phyloP scores from a whole-genome alignment of 768 basidiomycete species.

The Suillus discolor region DNA sequence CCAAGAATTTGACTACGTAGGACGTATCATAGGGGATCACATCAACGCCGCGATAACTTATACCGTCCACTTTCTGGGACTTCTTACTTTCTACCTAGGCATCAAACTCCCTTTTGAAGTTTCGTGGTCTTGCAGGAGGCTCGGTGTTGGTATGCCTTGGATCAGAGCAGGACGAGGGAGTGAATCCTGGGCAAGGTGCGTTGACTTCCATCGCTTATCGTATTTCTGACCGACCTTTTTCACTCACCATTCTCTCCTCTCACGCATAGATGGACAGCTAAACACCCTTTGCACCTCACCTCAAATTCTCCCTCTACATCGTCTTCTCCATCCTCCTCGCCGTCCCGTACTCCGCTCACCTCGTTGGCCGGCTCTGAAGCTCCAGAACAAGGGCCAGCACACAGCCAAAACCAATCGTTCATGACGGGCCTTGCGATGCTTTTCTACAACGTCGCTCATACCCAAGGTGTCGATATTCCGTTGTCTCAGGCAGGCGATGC shows the following conservation, averaged over 20 bases:
- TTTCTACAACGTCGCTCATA: slow-evolving; percentile 76
- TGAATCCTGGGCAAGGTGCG: slow-evolving; percentile 70
- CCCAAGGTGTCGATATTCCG: slow-evolving; percentile 73
- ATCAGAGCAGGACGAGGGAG: slow-evolving; percentile 70
- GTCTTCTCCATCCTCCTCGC: slow-evolving; percentile 23
- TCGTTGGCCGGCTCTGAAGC: slow-evolving; percentile 30
- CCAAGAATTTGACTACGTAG: background rate
- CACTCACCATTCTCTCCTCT: background rate
- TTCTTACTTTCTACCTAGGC: slow-evolving; percentile 72
- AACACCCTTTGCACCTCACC: slow-evolving; percentile 68
- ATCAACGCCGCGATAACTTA: slow-evolving; percentile 88
- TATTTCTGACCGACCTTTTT: slow-evolving; percentile 6
- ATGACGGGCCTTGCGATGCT: slow-evolving; percentile 85
- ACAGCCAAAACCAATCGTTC: slow-evolving; percentile 51
- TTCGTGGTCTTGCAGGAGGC: slow-evolving; percentile 65
- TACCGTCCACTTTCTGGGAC: slow-evolving; percentile 68
- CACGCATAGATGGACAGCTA: slow-evolving; percentile 58
- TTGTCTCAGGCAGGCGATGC: slow-evolving; percentile 79
- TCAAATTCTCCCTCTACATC: slow-evolving; percentile 37
- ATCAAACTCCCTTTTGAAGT: slow-evolving; percentile 83
- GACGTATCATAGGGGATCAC: slow-evolving; percentile 59
- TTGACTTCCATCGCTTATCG: slow-evolving; percentile 1
- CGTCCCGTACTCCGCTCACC: slow-evolving; percentile 9
- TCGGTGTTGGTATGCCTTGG: slow-evolving; percentile 78
- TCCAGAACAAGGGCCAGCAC: slow-evolving; percentile 20